Percentiles rank a stretch among this genome's conserved stretches.
Conservation (phyloP, 805 yeast species). For the Metschnikowia continentalis region DNA sequence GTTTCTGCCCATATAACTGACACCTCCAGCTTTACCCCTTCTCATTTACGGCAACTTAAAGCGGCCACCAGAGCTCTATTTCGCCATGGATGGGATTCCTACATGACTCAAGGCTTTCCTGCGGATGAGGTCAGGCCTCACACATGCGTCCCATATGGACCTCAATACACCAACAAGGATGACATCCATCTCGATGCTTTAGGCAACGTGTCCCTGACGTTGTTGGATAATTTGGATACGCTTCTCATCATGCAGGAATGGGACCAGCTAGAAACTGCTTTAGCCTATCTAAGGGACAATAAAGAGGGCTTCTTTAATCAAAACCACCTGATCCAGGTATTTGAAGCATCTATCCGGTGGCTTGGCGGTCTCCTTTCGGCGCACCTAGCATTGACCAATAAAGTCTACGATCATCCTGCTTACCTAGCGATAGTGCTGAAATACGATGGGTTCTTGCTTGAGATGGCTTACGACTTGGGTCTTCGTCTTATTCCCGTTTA, state of each 20-base stretch:
- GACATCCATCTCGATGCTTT: conserved; percentile 75
- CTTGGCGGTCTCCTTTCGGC: conserved; percentile 79
- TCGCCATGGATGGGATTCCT: conserved; percentile 70
- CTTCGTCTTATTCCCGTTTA: conserved; percentile 67
- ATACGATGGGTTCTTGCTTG: conserved; percentile 71
- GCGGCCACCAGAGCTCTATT: conserved; percentile 56
- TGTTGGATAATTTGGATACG: conserved; percentile 77
- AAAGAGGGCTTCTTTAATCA: conserved; percentile 51
- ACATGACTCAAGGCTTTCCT: conserved; percentile 70
- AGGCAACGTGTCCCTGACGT: conserved; percentile 77
- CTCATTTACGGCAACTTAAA: conserved; percentile 29
- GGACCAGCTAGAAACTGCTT: conserved; percentile 42
- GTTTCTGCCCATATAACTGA: neutral
- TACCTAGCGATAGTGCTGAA: conserved; percentile 17
- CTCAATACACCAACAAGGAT: conserved; percentile 50
- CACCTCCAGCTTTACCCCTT: conserved; percentile 34
- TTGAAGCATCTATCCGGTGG: conserved; percentile 78
- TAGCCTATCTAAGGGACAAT: conserved; percentile 28
- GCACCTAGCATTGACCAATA: conserved; percentile 49
- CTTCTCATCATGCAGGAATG: conserved; percentile 68
- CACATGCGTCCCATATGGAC: conserved; percentile 62
- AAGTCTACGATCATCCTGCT: conserved; percentile 6
- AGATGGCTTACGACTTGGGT: conserved; percentile 73
- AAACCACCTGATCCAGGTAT: conserved; percentile 77
- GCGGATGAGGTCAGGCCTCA: conserved; percentile 77